Percentiles rank a stretch among this genome's conserved stretches.
Conservation (phyloP, 106 monocot genomes). For the Dioscorea dumetorum region DNA sequence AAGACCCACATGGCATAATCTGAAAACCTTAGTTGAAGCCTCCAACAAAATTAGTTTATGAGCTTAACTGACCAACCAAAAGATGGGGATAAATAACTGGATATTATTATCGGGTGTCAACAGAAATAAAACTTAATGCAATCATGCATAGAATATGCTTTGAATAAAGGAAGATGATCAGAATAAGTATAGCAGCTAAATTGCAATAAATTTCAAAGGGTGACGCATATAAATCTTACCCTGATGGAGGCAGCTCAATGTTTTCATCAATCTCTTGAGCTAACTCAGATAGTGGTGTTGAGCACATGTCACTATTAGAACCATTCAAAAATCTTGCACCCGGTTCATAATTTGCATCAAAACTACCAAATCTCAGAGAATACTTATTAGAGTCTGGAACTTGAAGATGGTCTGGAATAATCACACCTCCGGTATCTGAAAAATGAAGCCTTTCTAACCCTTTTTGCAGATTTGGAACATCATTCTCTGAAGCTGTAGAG, state of each 20-base stretch:
- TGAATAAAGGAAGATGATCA: neutral
- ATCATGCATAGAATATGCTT: neutral
- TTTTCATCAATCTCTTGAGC: slow-evolving; percentile 34
- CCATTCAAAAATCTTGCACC: slow-evolving; percentile 20
- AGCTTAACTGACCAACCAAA: slow-evolving; percentile 5
- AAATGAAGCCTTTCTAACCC: slow-evolving; percentile 49
- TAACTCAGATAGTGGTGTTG: slow-evolving; percentile 24
- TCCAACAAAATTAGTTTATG: too few species aligned
- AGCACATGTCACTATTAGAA: slow-evolving; percentile 24
- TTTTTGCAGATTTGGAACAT: slow-evolving; percentile 29
- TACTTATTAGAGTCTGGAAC: slow-evolving; percentile 77
- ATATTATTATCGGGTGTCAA: too few species aligned
- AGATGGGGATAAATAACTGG: neutral
- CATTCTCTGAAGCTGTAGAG: slow-evolving; percentile 19
- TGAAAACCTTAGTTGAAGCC: too few species aligned
- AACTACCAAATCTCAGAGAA: slow-evolving; percentile 90
- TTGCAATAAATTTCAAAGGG: neutral
- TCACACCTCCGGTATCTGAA: slow-evolving; percentile 65
- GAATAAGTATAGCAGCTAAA: neutral
- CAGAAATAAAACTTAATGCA: too few species aligned
- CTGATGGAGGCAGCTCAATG: slow-evolving; percentile 32
- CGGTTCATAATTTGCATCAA: slow-evolving; percentile 45
- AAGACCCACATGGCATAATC: too few species aligned
- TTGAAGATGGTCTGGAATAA: slow-evolving; percentile 90
- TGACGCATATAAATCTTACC: slow-evolving; percentile 16